Conservation (phyloP, 2,329 filamentous ascomycete genomes). For the Aspergillus novoparasiticus region DNA sequence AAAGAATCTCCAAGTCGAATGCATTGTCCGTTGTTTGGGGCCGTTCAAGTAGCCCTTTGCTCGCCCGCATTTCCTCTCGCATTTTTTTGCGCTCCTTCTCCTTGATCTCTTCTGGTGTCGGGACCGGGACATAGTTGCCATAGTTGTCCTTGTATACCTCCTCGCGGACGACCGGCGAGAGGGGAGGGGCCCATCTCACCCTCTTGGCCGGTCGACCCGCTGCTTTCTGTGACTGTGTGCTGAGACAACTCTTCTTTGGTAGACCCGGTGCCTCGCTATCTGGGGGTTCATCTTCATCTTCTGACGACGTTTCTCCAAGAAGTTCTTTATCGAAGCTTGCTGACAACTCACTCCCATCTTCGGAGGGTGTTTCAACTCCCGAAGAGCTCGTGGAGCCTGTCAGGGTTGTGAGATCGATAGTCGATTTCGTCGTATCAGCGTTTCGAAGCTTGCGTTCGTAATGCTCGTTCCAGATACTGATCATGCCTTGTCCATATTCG, state of each 20-base stretch:
- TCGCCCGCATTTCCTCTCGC: neutral
- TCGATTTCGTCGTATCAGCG: neutral
- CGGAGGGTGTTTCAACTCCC: neutral
- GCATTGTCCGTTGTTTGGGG: neutral
- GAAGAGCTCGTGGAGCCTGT: neutral
- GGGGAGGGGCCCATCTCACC: slow-evolving; percentile 4
- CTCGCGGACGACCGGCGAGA: slow-evolving; percentile 4
- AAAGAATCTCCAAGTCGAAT: neutral
- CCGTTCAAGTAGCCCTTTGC: neutral
- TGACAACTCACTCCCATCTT: neutral
- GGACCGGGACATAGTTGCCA: slow-evolving; percentile 10
- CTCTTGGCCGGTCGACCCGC: neutral
- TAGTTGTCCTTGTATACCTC: slow-evolving; percentile 10
- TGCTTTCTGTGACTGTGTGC: neutral
- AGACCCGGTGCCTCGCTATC: neutral
- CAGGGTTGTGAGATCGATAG: neutral
- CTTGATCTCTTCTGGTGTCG: neutral
- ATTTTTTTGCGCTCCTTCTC: neutral
- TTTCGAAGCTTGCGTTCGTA: neutral
- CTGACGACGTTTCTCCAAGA: neutral
- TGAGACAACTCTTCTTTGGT: neutral
- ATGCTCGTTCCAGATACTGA: slow-evolving; percentile 12
- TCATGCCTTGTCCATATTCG: slow-evolving; percentile 13
- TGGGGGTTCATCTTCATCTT: neutral
- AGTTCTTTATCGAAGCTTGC: neutral